A percentile compares a stretch with the other conserved stretches of the same genome.
Evolutionary conservation across 2,329 filamentous ascomycete genomes (phyloP).

Genomic region (Fusarium fujikuroi): DNA sequence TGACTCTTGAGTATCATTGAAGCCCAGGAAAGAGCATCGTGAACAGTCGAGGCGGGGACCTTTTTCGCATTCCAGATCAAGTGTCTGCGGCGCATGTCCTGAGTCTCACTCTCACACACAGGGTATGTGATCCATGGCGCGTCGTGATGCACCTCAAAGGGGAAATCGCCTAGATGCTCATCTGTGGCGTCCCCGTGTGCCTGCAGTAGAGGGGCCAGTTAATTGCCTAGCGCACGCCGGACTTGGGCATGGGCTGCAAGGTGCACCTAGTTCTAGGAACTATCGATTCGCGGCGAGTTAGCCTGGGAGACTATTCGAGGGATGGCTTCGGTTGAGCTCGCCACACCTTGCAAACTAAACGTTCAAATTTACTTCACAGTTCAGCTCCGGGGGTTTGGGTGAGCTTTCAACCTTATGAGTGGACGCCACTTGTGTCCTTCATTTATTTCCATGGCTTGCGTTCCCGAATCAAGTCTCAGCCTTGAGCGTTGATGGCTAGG

Average conservation of each 20-base stretch:
- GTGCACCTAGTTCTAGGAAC: constrained; percentile 35
- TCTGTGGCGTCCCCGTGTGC: constrained; percentile 30
- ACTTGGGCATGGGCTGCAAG: background rate
- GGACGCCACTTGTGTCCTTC: constrained; percentile 27
- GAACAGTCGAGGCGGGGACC: background rate
- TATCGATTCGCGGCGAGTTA: constrained; percentile 33
- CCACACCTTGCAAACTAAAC: constrained; percentile 15
- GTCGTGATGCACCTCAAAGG: constrained; percentile 14
- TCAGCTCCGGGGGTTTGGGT: constrained; percentile 5
- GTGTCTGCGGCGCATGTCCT: constrained; percentile 28
- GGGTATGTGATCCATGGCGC: constrained; percentile 1
- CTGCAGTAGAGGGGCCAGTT: constrained; percentile 30
- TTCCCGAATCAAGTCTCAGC: background rate
- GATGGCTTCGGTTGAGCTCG: constrained; percentile 11
- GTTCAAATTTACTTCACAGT: constrained; percentile 16
- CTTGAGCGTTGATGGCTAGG: background rate
- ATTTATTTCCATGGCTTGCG: constrained; percentile 3
- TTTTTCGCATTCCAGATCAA: constrained; percentile 30
- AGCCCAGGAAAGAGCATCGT: constrained; percentile 21
- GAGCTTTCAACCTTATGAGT: constrained; percentile 5
- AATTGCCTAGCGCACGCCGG: background rate
- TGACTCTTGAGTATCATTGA: background rate
- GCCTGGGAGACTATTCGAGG: constrained; percentile 3
- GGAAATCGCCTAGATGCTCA: constrained; percentile 11
- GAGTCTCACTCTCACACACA: constrained; percentile 8